Conservation (phyloP, 2,329 filamentous ascomycete genomes). For the Penicillium sp. region DNA sequence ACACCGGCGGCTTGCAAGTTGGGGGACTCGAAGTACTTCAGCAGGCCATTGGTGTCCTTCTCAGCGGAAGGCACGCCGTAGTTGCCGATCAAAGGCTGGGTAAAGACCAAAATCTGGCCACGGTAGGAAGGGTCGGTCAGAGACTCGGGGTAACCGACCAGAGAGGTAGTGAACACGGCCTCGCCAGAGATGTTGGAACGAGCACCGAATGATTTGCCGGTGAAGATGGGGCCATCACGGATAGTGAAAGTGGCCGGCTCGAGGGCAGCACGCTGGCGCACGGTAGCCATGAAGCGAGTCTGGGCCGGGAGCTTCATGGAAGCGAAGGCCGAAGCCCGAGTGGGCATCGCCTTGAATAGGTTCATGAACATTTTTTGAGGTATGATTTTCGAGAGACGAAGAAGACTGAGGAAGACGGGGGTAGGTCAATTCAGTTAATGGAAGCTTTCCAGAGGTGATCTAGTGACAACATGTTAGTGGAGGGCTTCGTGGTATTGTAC, state of each 20-base stretch:
- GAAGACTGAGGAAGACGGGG: constrained; percentile 17
- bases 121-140: constrained; percentile 65
- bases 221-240: constrained; percentile 90
- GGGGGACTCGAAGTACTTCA: constrained; percentile 97
- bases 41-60: constrained; percentile 79
- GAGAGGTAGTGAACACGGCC: constrained; percentile 95
- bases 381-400: constrained; percentile 6
- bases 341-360: constrained; percentile 49
- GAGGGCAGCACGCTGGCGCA: constrained; percentile 62
- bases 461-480: constrained; percentile 26
- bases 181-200: constrained; percentile 96
- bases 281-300: constrained; percentile 55
- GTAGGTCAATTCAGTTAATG: constrained; percentile 45
- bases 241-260: constrained; percentile 92
- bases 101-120: constrained; percentile 93
- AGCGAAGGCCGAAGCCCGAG: constrained; percentile 44
- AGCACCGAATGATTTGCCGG: constrained; percentile 92
- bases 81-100: constrained; percentile 95
- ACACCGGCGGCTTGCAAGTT: constrained; percentile 95
- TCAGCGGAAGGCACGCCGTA: constrained; percentile 87
- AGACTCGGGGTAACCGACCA: constrained; percentile 95
- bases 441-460: constrained; percentile 65
- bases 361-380: constrained; percentile 49
- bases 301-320: constrained; percentile 34
- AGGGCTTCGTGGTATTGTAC: constrained; percentile 3